Percentiles rank a stretch among this genome's conserved stretches.
Conservation (phyloP, 2,329 filamentous ascomycete genomes). For the Nothophoma quercina region DNA sequence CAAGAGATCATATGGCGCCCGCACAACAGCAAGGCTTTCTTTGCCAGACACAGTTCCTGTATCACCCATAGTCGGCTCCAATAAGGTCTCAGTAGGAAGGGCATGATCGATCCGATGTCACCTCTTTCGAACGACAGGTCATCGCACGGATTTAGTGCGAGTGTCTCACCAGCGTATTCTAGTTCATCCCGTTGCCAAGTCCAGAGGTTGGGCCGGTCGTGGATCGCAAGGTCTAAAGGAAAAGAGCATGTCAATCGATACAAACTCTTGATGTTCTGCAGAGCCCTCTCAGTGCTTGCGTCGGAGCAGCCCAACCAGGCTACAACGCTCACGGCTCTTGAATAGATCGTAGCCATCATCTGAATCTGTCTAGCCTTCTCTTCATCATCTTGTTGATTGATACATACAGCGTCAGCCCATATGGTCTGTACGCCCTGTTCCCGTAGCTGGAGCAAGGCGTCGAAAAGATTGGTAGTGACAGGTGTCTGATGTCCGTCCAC, state of each 20-base stretch:
- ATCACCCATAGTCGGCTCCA: not conserved
- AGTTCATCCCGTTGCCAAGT: no score
- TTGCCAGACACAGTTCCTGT: not conserved
- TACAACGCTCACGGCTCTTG: not conserved
- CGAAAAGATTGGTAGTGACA: no score
- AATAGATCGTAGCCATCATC: not conserved
- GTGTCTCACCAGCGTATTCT: no score
- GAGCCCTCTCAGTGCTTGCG: not conserved
- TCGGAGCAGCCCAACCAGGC: not conserved
- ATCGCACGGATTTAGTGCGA: not conserved
- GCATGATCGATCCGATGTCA: not conserved
- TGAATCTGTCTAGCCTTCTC: not conserved
- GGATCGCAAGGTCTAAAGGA: no score
- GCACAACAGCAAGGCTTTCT: not conserved
- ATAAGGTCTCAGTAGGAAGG: not conserved
- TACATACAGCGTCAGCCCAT: not conserved
- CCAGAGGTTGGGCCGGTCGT: no score
- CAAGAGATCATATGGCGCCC: not conserved
- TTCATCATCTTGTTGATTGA: not conserved
- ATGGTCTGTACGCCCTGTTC: not conserved
- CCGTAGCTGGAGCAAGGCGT: not conserved
- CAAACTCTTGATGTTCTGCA: not conserved
- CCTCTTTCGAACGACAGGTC: not conserved
- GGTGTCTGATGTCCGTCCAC: no score
- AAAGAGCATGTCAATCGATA: not conserved